Conservation (phyloP, 1,284 basidiomycete species). For the Omphalotus olearius region DNA sequence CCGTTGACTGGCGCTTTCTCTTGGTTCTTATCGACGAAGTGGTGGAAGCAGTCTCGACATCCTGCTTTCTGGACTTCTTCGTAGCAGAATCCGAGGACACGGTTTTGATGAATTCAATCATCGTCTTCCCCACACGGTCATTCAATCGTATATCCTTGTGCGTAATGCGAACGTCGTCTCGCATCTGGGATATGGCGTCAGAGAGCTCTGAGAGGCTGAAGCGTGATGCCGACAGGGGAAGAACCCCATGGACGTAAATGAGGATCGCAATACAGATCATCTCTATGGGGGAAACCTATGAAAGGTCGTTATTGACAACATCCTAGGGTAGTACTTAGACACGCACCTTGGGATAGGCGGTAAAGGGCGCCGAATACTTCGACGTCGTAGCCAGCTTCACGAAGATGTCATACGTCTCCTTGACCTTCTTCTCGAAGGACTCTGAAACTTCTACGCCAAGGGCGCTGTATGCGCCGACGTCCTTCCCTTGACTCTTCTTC, state of each 20-base stretch:
- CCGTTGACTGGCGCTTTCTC: constrained; percentile 5
- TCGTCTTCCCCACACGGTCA: constrained; percentile 40
- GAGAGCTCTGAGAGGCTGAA: constrained; percentile 36
- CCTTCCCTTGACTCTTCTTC: constrained; percentile 15
- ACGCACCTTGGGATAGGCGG: constrained; percentile 18
- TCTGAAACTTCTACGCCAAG: constrained; percentile 18
- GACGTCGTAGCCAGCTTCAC: constrained; percentile 33
- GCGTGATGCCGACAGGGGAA: constrained; percentile 9
- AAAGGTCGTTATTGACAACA: not conserved
- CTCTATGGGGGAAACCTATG: constrained; percentile 56
- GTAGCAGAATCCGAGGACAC: not conserved
- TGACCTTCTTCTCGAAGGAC: constrained; percentile 30
- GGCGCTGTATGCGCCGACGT: not conserved
- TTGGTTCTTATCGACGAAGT: not conserved
- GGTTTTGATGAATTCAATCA: constrained; percentile 40
- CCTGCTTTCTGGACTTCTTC: not conserved
- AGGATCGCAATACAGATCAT: constrained; percentile 51
- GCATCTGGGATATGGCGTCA: constrained; percentile 42
- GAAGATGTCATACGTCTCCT: constrained; percentile 42
- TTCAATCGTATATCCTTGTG: constrained; percentile 56
- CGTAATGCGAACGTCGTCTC: constrained; percentile 40
- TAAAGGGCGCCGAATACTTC: constrained; percentile 30
- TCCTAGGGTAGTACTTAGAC: not conserved
- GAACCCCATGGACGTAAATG: constrained; percentile 39
- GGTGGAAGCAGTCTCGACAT: not conserved